Conservation (phyloP, 2,329 filamentous ascomycete genomes). For the Geosmithia flava region DNA sequence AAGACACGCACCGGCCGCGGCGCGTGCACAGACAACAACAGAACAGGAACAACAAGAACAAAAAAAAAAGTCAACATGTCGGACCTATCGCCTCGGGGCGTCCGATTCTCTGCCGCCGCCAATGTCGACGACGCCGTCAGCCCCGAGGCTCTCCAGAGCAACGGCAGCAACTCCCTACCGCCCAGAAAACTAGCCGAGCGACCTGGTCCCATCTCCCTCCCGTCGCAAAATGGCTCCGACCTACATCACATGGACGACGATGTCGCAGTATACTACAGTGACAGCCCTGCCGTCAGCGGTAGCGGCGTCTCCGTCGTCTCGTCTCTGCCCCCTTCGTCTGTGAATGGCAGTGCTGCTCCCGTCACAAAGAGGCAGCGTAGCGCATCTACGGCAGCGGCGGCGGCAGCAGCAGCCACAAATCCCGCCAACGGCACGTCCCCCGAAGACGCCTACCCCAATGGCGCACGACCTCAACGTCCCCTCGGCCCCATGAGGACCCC, state of each 20-base stretch:
- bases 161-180: conserved; percentile 3
- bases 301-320: conserved; percentile 12
- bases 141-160: background rate
- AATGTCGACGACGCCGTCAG: conserved; percentile 1
- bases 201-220: background rate
- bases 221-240: conserved; percentile 16
- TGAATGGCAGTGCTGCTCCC: background rate
- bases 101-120: conserved; percentile 5
- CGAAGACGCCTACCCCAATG: conserved; percentile 16
- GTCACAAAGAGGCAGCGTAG: background rate
- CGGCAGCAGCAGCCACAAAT: conserved; percentile 11
- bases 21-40: background rate
- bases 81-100: conserved; percentile 4
- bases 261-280: conserved; percentile 26
- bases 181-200: background rate
- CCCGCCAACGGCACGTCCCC: conserved; percentile 22
- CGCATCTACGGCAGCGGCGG: conserved; percentile 7
- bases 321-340: too few species aligned
- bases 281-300: conserved; percentile 14
- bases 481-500: conserved; percentile 59
- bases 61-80: conserved; percentile 2
- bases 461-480: conserved; percentile 48
- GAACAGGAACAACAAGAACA: too few species aligned
- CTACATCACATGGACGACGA: conserved; percentile 36
- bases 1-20: background rate